Conservation (phyloP, 2,329 filamentous ascomycete genomes). For the Cladophialophora immunda region DNA sequence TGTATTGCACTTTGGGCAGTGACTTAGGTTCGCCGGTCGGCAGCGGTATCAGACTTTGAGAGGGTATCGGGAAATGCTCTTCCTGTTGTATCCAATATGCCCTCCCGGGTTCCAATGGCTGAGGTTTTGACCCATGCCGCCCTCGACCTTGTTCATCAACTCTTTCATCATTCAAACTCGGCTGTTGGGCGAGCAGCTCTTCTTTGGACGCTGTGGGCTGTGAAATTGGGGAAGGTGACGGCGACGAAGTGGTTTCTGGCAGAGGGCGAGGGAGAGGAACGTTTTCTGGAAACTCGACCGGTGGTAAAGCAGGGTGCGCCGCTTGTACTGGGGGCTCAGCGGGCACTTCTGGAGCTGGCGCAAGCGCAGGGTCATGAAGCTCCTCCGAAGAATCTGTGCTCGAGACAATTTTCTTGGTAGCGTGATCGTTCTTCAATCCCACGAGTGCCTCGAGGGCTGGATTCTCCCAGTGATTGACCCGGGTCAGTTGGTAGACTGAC, state of each 20-base stretch:
- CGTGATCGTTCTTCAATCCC: conserved; percentile 26
- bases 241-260: conserved; percentile 6
- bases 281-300: conserved; percentile 7
- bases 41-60: conserved; percentile 75
- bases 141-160: conserved; percentile 47
- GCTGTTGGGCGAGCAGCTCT: conserved; percentile 34
- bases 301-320: conserved; percentile 14
- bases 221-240: conserved; percentile 4
- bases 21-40: conserved; percentile 74
- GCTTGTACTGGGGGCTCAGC: conserved; percentile 11
- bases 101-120: conserved; percentile 26
- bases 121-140: conserved; percentile 44
- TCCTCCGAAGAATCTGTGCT: conserved; percentile 8
- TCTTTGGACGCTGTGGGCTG: conserved; percentile 34
- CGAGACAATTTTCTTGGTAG: conserved; percentile 7
- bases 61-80: conserved; percentile 80
- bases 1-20: conserved; percentile 79
- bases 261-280: conserved; percentile 12
- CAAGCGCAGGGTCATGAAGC: conserved; percentile 13
- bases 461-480: conserved; percentile 51
- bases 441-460: conserved; percentile 30
- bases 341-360: conserved; percentile 20
- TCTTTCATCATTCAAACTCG: conserved; percentile 36
- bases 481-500: conserved; percentile 61
- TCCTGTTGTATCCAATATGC: conserved; percentile 74